A percentile compares a stretch with the other conserved stretches of the same genome.
Evolutionary conservation across 106 monocot genomes (phyloP).

Genomic region (Dioscorea alata): DNA sequence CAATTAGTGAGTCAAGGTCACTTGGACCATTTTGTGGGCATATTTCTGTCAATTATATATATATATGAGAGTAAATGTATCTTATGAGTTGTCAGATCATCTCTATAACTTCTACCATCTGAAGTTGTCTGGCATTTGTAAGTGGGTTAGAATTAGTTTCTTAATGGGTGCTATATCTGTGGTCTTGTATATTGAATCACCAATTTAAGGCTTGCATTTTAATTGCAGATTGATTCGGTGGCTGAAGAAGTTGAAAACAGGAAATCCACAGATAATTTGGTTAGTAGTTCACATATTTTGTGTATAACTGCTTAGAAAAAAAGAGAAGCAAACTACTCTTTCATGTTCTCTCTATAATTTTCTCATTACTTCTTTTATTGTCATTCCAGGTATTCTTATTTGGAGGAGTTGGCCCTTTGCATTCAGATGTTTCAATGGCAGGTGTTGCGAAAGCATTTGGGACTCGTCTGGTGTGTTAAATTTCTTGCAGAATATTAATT

Average conservation of each 20-base stretch:
- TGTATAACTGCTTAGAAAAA: neutral
- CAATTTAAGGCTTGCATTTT: conserved; percentile 1
- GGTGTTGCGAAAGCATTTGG: conserved; percentile 98
- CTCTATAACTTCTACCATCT: no score
- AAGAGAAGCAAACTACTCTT: neutral
- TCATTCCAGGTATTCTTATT: conserved; percentile 70
- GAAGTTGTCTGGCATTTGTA: no score
- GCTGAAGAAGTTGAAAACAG: conserved; percentile 73
- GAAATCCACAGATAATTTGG: conserved; percentile 70
- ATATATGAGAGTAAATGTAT: no score
- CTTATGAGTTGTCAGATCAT: no score
- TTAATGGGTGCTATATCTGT: no score
- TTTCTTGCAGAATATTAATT: conserved; percentile 4
- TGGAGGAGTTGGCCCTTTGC: conserved; percentile 96
- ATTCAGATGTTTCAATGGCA: conserved; percentile 92
- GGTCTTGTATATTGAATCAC: no score
- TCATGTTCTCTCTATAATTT: neutral
- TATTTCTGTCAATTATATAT: no score
- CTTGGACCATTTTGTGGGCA: no score
- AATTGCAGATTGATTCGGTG: conserved; percentile 85
- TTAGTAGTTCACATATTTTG: conserved; percentile 12
- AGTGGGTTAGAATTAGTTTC: no score
- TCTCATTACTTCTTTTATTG: neutral
- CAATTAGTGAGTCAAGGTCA: no score
- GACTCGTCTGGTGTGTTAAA: conserved; percentile 70